A percentile compares a stretch with the other conserved stretches of the same genome.
These are phyloP conservation scores for Corymbia citriodora DNA, from an alignment of 441 rosid genomes.

Conservation along the genomic window DNA sequence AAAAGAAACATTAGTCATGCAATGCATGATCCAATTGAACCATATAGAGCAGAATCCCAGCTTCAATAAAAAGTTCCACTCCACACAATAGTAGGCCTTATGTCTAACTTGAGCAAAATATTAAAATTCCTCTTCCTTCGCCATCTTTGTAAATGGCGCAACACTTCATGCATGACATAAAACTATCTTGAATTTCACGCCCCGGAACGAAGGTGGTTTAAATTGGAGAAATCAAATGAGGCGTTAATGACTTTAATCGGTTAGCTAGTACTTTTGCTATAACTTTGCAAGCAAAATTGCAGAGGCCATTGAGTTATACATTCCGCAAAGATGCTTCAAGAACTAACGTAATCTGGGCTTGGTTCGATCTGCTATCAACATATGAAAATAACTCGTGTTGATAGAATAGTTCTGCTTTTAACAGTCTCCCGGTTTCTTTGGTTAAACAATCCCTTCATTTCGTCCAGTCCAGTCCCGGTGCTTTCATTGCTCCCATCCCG, in stretches of 20 bases:
- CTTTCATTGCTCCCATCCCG: not conserved
- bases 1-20: rapidly evolving
- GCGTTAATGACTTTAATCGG: not conserved
- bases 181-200: rapidly evolving
- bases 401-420: not conserved
- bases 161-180: not conserved
- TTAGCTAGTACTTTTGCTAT: not conserved
- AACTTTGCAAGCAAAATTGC: not conserved
- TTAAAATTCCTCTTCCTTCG: rapidly evolving
- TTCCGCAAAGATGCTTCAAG: rapidly evolving
- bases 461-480: rapidly evolving
- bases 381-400: not conserved
- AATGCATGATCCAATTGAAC: rapidly evolving
- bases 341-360: not conserved
- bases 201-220: rapidly evolving
- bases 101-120: not conserved
- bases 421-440: not conserved
- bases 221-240: not conserved
- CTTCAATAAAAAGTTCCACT: too few relatives aligned
- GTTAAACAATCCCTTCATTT: not conserved
- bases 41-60: not conserved
- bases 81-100: not conserved
- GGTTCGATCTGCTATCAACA: not conserved
- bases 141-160: rapidly evolving
- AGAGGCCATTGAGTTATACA: not conserved